Evolutionary conservation across 1,284 basidiomycete species (phyloP), one percentile per base, ranked within the genome.

Genomic region (Malassezia restricta): DNA sequence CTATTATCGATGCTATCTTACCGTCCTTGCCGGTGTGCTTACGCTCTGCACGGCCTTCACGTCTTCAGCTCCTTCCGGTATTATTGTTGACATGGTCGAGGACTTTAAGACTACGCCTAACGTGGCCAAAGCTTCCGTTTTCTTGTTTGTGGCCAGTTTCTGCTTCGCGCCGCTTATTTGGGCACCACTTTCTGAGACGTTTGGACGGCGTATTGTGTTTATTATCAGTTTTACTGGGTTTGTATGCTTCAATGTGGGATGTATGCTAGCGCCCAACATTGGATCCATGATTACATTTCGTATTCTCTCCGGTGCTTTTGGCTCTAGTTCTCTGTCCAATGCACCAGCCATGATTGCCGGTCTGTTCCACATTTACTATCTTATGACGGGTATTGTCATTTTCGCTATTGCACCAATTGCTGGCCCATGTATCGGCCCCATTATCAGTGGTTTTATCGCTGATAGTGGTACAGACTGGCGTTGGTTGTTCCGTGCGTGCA

Each of bases 331-430:
- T 0, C 61, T 79, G 9, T 78, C 78, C 43, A 78, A 76, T 61
- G 74, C 76, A 0, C 77, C 78, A 14, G 77, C 76, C 7, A 53
- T 80, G 30, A 72, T 86, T 38, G 79, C 82, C 8, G 76, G 77
- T 51, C 66, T 79, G 42, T 87, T 84, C 83, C 82, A 84, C 58
- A 77, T 79, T 0, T 79, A 79, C 56, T 78, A 78, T 30, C 77
- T 85, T 43, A 84, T 84, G 8, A 79, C 81, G 49, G 84, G 85
- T 0, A 75, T 86, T 49, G 80, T 81, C 12, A 68, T 83, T 44
- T 86, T 85, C 65, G 78, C 81, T 1, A 69, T 85, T 6, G 83
- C 84, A 4, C 86, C 86, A 0, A 87, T 88, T 62, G 83, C 83
- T 5, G 84, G 84, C 8, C 84, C 84, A 15, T 76, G 77, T 11